Conservation (phyloP, 441 rosid species). For the Iberis amara region DNA sequence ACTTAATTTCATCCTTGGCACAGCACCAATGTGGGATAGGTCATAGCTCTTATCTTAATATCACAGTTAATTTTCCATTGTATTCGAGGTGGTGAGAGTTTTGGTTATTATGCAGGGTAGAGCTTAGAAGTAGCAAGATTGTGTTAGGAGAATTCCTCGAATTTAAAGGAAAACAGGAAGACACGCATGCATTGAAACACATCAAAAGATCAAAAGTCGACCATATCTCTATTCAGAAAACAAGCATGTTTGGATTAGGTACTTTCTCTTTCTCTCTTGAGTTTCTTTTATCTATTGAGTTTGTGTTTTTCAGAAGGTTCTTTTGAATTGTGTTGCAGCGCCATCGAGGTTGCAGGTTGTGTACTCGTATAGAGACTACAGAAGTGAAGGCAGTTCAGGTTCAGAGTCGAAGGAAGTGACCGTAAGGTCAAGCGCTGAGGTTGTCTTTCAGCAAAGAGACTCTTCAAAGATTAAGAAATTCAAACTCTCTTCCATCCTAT, state of each 20-base stretch:
- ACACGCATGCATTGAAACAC: constrained; percentile 39
- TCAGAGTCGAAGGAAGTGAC: constrained; percentile 72
- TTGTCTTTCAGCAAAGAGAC: constrained; percentile 61
- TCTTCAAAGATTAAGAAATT: constrained; percentile 57
- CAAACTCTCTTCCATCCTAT: constrained; percentile 65
- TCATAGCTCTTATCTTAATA: constrained; percentile 21
- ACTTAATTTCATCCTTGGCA: constrained; percentile 61
- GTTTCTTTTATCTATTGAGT: not conserved
- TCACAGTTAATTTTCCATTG: not conserved
- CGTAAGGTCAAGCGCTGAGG: constrained; percentile 71
- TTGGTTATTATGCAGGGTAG: constrained; percentile 50
- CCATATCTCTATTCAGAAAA: constrained; percentile 55
- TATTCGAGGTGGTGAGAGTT: not conserved
- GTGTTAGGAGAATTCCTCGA: constrained; percentile 71
- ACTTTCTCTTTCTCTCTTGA: constrained; percentile 11
- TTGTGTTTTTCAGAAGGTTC: too few relatives aligned
- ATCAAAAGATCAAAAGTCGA: constrained; percentile 72
- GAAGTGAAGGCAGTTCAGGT: constrained; percentile 65
- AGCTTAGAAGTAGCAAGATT: constrained; percentile 59
- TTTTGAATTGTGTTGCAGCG: constrained; percentile 41
- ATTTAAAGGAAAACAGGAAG: constrained; percentile 74
- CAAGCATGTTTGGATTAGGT: constrained; percentile 96
- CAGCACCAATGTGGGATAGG: constrained; percentile 49
- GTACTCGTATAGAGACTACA: constrained; percentile 71
- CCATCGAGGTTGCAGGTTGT: constrained; percentile 69